Evolutionary conservation across 225 moss, liverwort and hornwort species (phyloP).

Genomic region (Thuidium tamariscinum): DNA sequence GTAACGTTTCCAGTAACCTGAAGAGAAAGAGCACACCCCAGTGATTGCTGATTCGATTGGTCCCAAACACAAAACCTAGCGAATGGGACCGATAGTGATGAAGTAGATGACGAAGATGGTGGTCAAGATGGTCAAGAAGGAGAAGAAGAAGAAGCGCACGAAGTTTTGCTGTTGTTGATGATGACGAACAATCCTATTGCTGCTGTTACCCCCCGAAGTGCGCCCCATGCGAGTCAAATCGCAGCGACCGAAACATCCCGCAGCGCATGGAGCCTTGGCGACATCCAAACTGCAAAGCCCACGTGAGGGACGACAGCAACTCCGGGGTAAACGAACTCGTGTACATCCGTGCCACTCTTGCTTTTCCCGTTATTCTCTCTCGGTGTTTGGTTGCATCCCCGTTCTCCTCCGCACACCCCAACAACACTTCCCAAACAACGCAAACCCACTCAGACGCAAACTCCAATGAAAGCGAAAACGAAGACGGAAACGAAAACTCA

Average conservation of each 20-base stretch:
- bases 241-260: constrained; percentile 27
- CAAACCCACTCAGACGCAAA: not conserved
- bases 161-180: not conserved
- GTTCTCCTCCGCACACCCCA: not conserved
- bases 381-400: not conserved
- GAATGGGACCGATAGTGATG: not conserved
- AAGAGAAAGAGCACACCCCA: constrained; percentile 57
- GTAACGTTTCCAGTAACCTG: constrained; percentile 31
- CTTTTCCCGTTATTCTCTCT: not conserved
- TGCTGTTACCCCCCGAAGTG: not conserved
- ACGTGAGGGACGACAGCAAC: constrained; percentile 25
- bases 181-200: not conserved
- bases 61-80: not conserved
- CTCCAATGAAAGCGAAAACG: not conserved
- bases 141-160: not conserved
- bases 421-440: not conserved
- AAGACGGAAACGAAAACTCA: not conserved
- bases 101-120: not conserved
- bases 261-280: constrained; percentile 25
- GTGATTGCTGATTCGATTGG: not conserved
- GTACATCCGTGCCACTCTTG: constrained; percentile 5
- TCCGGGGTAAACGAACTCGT: not conserved
- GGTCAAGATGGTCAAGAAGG: not conserved
- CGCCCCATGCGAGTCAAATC: constrained; percentile 10
- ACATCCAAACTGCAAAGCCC: constrained; percentile 27